Percentiles rank a stretch among this genome's conserved stretches.
Conservation (phyloP, 371 early-diverging fungal species). For the Mucor mucedo region DNA sequence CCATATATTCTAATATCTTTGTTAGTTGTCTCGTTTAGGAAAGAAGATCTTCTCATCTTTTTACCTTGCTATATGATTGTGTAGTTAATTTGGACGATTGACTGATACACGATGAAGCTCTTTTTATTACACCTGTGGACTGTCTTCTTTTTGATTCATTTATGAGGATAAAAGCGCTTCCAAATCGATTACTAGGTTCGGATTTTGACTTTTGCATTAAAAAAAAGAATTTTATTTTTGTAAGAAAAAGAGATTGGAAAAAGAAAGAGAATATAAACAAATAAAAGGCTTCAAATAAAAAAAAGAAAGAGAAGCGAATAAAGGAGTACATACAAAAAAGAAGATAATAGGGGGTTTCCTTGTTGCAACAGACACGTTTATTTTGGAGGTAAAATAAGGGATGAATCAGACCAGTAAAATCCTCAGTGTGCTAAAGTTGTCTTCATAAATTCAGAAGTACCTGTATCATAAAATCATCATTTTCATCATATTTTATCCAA, state of each 20-base stretch:
- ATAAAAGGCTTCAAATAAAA: background rate
- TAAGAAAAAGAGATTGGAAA: slow-evolving; percentile 17
- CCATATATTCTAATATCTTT: slow-evolving; percentile 31
- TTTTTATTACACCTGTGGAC: slow-evolving; percentile 27
- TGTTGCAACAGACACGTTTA: slow-evolving; percentile 5
- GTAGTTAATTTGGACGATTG: slow-evolving; percentile 32
- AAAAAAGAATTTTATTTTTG: slow-evolving; percentile 19
- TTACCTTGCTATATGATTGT: slow-evolving; percentile 25
- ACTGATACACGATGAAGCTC: slow-evolving; percentile 24
- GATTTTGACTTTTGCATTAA: slow-evolving; percentile 48
- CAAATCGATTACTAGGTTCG: slow-evolving; percentile 27
- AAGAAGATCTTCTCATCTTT: background rate
- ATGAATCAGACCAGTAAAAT: slow-evolving; percentile 28
- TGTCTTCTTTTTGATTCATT: slow-evolving; percentile 26
- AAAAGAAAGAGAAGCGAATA: background rate
- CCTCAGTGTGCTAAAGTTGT: slow-evolving; percentile 23
- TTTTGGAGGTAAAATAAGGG: slow-evolving; percentile 3
- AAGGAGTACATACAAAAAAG: slow-evolving; percentile 1
- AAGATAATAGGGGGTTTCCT: background rate
- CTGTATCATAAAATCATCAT: slow-evolving; percentile 26
- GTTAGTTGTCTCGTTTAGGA: background rate
- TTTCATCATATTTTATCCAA: slow-evolving; percentile 15
- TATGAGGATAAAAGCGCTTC: slow-evolving; percentile 15
- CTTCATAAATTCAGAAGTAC: slow-evolving; percentile 36
- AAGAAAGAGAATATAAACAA: slow-evolving; percentile 12